Base-by-base conservation (phyloP, 371 early-diverging fungal genomes). In the Rhizopus sp. region DNA sequence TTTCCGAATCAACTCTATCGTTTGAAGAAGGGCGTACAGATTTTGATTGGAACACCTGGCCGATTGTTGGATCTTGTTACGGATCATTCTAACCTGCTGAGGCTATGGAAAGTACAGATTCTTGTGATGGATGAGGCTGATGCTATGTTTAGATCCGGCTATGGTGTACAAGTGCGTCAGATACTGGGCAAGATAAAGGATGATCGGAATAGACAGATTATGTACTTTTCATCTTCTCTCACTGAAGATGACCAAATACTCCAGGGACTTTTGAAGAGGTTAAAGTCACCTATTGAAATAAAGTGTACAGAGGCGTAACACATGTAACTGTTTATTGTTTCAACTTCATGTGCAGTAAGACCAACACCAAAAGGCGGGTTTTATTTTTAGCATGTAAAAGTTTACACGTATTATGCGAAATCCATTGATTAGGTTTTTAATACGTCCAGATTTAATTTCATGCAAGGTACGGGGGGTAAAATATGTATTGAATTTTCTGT, bases 71-170 rank as follows among this genome's bases (percentile, higher is more conserved):
- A 84, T 16, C 67, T 85, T 4, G 55, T 76, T 5, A 68, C 67
- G 5, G 66, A 71, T 37, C 75, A 80, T 47, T 62, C 73, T 16
- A 62, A 69, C 5, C 63, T 76, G n/a, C 50, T 82, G 8, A 57
- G 71, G 7, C 57, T 78, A 23, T 81, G 78, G 59, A 78, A 67
- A 8, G 63, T 81, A 32, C 80, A 68, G 17, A 81, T 84, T 57
- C 53, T 87, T 6, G 80, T 87, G 3, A 45, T 87, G 48, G 87
- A 87, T 57, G 86, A 85, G 53, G 87, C 77, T 3, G 85, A 85
- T 56, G 60, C 80, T 23, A 81, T 87, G 75, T 73, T 85, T 57
- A 75, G 76, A 31, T 51, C 81, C 49, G 82, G 83, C 23, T 83
- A 82, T 59, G 75, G 70, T 2, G 65, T 66, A 4, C 81, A 87